Conservation (phyloP, 2,329 filamentous ascomycete species). For the Pseudogymnoascus sp. region DNA sequence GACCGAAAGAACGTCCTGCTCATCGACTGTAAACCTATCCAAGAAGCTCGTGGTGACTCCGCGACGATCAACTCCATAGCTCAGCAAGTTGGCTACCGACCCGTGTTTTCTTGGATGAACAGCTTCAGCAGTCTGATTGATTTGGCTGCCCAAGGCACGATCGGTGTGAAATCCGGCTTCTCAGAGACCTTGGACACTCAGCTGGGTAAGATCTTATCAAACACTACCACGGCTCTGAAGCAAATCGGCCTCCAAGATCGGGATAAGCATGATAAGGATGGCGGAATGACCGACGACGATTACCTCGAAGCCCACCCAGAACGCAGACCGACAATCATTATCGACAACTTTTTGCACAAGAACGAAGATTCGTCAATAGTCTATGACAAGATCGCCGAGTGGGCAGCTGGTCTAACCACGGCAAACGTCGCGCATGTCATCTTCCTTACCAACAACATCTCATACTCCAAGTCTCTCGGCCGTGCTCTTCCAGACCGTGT, state of each 20-base stretch:
- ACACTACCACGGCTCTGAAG: slow-evolving; percentile 70
- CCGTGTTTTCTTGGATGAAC: slow-evolving; percentile 95
- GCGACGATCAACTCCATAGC: slow-evolving; percentile 78
- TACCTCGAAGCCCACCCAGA: slow-evolving; percentile 88
- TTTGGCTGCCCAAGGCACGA: slow-evolving; percentile 85
- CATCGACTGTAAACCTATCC: slow-evolving; percentile 87
- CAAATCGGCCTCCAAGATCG: slow-evolving; percentile 63
- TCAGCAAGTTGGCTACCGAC: slow-evolving; percentile 76
- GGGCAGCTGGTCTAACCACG: slow-evolving; percentile 78
- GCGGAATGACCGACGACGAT: slow-evolving; percentile 67
- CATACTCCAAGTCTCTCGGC: slow-evolving; percentile 77
- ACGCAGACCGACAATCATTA: slow-evolving; percentile 69
- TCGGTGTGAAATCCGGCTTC: slow-evolving; percentile 88
- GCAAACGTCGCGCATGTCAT: slow-evolving; percentile 89
- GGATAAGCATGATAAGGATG: slow-evolving; percentile 65
- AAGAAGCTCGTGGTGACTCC: slow-evolving; percentile 82
- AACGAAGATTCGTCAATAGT: slow-evolving; percentile 57
- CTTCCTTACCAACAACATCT: slow-evolving; percentile 83
- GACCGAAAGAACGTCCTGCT: slow-evolving; percentile 69
- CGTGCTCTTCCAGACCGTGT: slow-evolving; percentile 86
- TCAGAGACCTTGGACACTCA: slow-evolving; percentile 88
- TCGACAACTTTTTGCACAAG: slow-evolving; percentile 88
- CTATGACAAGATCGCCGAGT: slow-evolving; percentile 75
- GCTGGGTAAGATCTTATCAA: slow-evolving; percentile 80
- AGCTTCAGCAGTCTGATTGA: slow-evolving; percentile 88